Conservation (phyloP, 306 rosid genomes). For the Psophocarpus tetragonolobus region DNA sequence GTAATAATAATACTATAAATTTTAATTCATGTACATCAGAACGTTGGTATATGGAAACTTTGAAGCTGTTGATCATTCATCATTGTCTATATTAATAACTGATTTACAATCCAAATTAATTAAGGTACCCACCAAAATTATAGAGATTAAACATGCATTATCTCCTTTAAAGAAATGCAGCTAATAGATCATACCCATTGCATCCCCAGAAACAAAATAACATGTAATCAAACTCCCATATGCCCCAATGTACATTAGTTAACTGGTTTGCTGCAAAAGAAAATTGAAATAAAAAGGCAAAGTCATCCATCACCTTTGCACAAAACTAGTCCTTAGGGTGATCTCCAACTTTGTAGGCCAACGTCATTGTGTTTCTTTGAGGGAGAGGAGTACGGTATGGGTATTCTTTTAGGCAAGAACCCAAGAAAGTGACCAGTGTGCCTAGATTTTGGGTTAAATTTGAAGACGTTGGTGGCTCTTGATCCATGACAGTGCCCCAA, state of each 20-base stretch:
- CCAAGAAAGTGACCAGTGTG: constrained; percentile 74
- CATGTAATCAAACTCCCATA: constrained; percentile 34
- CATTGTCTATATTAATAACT: constrained; percentile 21
- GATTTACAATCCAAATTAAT: constrained; percentile 35
- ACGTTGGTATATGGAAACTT: neutral
- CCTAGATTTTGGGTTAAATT: constrained; percentile 50
- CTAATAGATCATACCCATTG: constrained; percentile 30
- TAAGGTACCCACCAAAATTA: neutral
- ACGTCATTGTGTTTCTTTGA: constrained; percentile 90
- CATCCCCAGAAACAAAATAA: constrained; percentile 38
- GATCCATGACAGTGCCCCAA: constrained; percentile 46
- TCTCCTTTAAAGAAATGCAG: constrained; percentile 32
- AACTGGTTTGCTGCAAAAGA: constrained; percentile 33
- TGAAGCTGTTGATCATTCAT: constrained; percentile 29
- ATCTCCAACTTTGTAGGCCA: constrained; percentile 69
- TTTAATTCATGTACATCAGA: neutral
- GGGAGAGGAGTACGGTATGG: constrained; percentile 81
- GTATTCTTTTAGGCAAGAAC: constrained; percentile 78
- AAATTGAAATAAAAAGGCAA: neutral
- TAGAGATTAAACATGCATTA: constrained; percentile 24
- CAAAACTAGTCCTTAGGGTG: constrained; percentile 53
- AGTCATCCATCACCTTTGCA: constrained; percentile 32
- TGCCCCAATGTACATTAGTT: constrained; percentile 52
- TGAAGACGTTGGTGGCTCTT: constrained; percentile 54
- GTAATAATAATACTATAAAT: neutral